Evolutionary conservation across 768 basidiomycete genomes (phyloP).

Genomic region (Boletus edulis): DNA sequence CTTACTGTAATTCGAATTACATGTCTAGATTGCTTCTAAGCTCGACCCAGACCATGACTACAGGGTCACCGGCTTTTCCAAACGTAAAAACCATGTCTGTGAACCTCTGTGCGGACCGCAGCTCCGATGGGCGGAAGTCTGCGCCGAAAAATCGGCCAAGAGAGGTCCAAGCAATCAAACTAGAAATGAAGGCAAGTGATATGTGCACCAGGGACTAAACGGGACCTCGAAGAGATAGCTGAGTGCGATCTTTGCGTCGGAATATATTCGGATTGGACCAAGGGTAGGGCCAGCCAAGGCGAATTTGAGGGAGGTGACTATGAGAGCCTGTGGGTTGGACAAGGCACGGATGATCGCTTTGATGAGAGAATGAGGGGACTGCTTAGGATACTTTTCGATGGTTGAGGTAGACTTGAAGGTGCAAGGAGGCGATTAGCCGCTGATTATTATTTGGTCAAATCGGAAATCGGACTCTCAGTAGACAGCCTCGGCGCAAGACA

Average conservation of each 20-base stretch:
- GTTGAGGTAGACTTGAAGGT: no score
- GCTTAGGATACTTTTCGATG: no score
- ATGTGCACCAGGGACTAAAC: not conserved
- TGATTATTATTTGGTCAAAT: no score
- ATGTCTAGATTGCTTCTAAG: no score
- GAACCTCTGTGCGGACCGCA: slow-evolving; percentile 45
- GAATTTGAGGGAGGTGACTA: slow-evolving; percentile 41
- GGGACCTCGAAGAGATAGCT: slow-evolving; percentile 60
- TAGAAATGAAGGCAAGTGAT: slow-evolving; percentile 20
- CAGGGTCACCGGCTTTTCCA: slow-evolving; percentile 30
- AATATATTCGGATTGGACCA: slow-evolving; percentile 50
- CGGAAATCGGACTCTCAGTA: slow-evolving; percentile 17
- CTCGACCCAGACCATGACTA: no score
- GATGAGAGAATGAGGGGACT: no score
- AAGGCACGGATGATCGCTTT: slow-evolving; percentile 63
- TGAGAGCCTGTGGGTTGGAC: slow-evolving; percentile 37
- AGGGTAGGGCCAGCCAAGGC: slow-evolving; percentile 70
- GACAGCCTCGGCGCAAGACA: no score
- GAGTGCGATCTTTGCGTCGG: slow-evolving; percentile 56
- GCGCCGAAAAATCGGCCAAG: slow-evolving; percentile 42
- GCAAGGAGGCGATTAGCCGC: no score
- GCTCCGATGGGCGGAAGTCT: slow-evolving; percentile 49
- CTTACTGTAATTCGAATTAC: slow-evolving; percentile 33
- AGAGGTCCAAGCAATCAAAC: slow-evolving; percentile 69
- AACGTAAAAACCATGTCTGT: slow-evolving; percentile 65